Conservation (phyloP, 106 monocot genomes). For the Allium sativum region DNA sequence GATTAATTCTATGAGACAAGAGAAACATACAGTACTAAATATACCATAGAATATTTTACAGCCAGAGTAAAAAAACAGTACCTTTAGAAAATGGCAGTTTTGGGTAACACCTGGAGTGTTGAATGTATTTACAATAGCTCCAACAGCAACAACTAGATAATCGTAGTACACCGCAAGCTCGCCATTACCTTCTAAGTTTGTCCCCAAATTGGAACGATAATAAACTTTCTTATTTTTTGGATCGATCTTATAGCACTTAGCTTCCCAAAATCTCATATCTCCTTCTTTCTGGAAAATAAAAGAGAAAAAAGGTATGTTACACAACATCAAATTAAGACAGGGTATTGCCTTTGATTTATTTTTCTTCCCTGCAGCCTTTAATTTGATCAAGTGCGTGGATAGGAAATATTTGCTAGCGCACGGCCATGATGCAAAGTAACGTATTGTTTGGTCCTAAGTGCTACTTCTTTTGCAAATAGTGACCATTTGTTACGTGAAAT, state of each 20-base stretch:
- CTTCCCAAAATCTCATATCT: conserved; percentile 62
- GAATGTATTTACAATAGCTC: conserved; percentile 84
- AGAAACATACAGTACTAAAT: neutral
- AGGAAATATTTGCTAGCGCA: too few relatives aligned
- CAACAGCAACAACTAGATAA: conserved; percentile 69
- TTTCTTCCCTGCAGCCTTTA: too few relatives aligned
- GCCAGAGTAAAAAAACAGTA: neutral
- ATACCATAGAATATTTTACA: neutral
- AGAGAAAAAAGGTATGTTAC: neutral
- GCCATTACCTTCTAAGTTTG: conserved; percentile 69
- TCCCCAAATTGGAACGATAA: conserved; percentile 45
- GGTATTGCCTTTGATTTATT: too few relatives aligned
- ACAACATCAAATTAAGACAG: neutral
- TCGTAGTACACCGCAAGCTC: conserved; percentile 94
- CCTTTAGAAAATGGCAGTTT: conserved; percentile 94
- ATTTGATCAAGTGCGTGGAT: too few relatives aligned
- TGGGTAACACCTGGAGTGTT: conserved; percentile 91
- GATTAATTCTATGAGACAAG: too few relatives aligned
- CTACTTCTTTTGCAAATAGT: too few relatives aligned
- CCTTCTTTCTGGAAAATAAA: conserved; percentile 53
- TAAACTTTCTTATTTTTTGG: conserved; percentile 54
- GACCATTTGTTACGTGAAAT: too few relatives aligned
- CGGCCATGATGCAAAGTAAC: too few relatives aligned
- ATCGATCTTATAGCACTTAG: conserved; percentile 87
- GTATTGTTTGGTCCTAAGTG: too few relatives aligned